Conservation (phyloP, 192 early-diverging fungal genomes). For the Linnemannia elongata region DNA sequence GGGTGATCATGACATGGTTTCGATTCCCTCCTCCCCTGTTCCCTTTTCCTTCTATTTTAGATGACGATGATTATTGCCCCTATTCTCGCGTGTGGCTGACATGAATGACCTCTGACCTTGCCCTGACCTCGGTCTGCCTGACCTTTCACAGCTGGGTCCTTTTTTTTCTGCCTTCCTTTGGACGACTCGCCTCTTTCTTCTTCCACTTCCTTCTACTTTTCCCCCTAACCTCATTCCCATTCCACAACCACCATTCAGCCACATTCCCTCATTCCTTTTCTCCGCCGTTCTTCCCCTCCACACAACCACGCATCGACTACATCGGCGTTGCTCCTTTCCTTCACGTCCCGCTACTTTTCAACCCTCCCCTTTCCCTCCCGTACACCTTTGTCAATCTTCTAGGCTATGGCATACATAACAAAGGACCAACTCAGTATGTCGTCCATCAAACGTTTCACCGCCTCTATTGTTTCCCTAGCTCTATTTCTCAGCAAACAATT, state of each 20-base stretch:
- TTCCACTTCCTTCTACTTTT: background rate
- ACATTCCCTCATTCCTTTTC: constrained; percentile 5
- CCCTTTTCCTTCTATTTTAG: background rate
- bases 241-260: background rate
- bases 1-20: background rate
- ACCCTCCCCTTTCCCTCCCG: background rate
- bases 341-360: background rate
- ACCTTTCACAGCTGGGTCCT: background rate
- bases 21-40: background rate
- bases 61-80: constrained; percentile 1
- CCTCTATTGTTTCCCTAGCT: background rate
- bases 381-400: background rate
- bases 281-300: background rate
- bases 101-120: constrained; percentile 7
- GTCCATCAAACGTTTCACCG: background rate
- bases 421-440: constrained; percentile 48
- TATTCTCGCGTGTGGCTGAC: background rate
- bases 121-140: background rate
- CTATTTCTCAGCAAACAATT: background rate
- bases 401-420: constrained; percentile 44
- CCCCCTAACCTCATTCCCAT: background rate
- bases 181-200: background rate
- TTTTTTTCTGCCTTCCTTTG: constrained; percentile 5
- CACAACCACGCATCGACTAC: background rate
- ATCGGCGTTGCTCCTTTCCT: background rate